phyloP scores from a whole-genome alignment of 176 grass and related monocot genomes.

The Poa annua region DNA sequence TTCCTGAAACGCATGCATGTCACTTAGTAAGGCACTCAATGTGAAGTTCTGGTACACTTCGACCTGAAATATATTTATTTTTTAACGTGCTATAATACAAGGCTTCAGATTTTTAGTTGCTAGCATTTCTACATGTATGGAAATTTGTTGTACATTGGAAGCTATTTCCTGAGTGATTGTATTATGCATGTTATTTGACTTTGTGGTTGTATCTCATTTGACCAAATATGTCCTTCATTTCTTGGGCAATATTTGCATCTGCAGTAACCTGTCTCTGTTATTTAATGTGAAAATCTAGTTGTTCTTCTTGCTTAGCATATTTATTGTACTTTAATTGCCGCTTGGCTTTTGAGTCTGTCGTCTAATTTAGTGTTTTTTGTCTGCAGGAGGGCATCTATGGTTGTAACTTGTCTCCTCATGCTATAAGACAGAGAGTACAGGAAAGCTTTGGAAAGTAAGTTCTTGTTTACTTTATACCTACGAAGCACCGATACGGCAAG shows the following conservation, averaged over 20 bases:
- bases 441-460: conserved; percentile 83
- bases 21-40: not conserved
- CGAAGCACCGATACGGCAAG: too few species aligned
- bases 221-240: conserved; percentile 11
- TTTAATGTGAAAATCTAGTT: not conserved
- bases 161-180: not conserved
- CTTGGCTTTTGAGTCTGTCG: not conserved
- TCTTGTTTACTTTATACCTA: conserved; percentile 17
- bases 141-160: conserved; percentile 3
- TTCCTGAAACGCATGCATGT: not conserved
- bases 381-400: conserved; percentile 58
- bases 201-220: not conserved
- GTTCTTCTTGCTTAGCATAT: conserved; percentile 8
- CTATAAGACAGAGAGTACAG: conserved; percentile 51
- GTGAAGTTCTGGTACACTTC: not conserved
- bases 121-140: not conserved
- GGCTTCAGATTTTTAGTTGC: not conserved
- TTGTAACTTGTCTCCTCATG: conserved; percentile 44
- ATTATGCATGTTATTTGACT: conserved; percentile 11
- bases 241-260: conserved; percentile 18
- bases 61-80: not conserved
- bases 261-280: not conserved
- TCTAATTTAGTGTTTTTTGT: conserved; percentile 25
- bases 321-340: not conserved
- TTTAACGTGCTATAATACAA: not conserved